Evolutionary conservation across 345 rosid species (phyloP), one percentile per base, ranked within the genome.

Genomic region (Salix arbutifolia): DNA sequence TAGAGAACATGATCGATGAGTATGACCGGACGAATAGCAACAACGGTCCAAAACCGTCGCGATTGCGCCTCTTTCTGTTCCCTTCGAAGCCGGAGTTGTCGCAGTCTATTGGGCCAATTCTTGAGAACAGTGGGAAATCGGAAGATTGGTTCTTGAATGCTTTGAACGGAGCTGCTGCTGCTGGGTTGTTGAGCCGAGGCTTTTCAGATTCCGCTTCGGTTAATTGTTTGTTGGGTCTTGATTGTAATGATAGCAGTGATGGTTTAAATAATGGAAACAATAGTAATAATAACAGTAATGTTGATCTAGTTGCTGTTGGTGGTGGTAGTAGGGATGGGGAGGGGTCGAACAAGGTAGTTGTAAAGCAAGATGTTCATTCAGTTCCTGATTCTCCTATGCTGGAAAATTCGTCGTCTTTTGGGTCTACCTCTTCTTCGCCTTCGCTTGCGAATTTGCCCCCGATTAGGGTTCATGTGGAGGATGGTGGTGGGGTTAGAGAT

Each of bases 1-100:
- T 95, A 62, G 97, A 93, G 31, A 95, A 93, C 83, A 93, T 95
- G 97, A 87, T 95, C 85, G 99, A 95, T 21, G 99, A 95, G 85
- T 93, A 95, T 62, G 97, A 95, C 78, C 96, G 99, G 3, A 84
- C 89, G 12, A 73, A 81, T 60, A 69, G 88, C 70, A 76, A 77
- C 75, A 80, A 87, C 56, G 67, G 78, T 46, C 65, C 85, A 7
- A 92, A 88, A 65, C 86, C 92, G 31, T 81, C 90, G 65, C 85
- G 98, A n/a, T 78, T 95, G 30, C 93, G 99, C 18, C 81, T 66
- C 23, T 95, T 95, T 79, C 85, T 95, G 73, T 95, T 95, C 86
- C 89, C 90, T 35, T 21, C 81, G 23, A 94, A 89, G 77, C 86
- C 90, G 8, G 98, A 94, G 21, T 82, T 96, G 1, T 83, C 97